Percentiles rank a stretch among this genome's conserved stretches.
Conservation (phyloP, 768 basidiomycete genomes). For the Goffeauzyma gilvescens region DNA sequence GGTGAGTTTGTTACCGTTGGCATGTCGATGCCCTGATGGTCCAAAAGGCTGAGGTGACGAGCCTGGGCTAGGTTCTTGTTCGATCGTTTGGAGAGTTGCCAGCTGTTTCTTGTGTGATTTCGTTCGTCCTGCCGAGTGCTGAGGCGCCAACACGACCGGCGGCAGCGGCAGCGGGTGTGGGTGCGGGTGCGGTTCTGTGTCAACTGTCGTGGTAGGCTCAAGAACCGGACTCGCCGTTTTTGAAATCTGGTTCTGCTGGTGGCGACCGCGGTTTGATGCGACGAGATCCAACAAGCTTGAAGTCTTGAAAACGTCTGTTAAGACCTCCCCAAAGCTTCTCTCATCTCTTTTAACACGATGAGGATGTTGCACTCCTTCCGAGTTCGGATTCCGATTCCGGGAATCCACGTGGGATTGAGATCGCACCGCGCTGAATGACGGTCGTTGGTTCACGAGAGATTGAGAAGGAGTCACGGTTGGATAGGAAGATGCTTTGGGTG, state of each 20-base stretch:
- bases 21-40: no score
- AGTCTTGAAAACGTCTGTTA: conserved; percentile 8
- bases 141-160: background rate
- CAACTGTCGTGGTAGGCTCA: conserved; percentile 1
- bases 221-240: background rate
- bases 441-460: no score
- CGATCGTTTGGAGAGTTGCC: background rate
- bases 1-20: background rate
- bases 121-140: background rate
- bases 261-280: no score
- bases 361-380: background rate
- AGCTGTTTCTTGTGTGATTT: background rate
- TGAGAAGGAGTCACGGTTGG: no score
- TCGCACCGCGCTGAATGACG: conserved; percentile 1
- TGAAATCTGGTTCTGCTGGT: no score
- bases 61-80: background rate
- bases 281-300: no score
- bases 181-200: background rate
- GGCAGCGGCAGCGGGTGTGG: background rate
- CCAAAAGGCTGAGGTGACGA: no score
- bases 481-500: conserved; percentile 10
- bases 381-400: background rate
- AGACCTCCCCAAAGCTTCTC: conserved; percentile 10
- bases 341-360: conserved; percentile 1
- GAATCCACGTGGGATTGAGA: background rate